Evolutionary conservation across 2,329 filamentous ascomycete genomes (phyloP).

Genomic region (Polytolypa hystricis): DNA sequence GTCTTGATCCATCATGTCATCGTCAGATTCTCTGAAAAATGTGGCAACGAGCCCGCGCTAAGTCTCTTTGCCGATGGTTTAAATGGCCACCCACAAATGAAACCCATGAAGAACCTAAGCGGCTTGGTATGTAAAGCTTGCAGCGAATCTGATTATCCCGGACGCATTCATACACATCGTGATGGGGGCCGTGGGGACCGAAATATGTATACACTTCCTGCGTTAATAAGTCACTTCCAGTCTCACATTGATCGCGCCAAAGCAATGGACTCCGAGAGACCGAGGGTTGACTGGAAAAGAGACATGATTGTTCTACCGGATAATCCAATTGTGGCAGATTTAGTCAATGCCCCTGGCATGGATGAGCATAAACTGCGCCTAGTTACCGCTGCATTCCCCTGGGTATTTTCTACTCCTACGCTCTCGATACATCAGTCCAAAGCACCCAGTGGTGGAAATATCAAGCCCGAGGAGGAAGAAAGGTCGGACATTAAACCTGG

Average conservation of each 20-base stretch:
- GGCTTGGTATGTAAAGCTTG: constrained; percentile 48
- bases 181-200: constrained; percentile 10
- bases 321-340: constrained; percentile 17
- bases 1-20: constrained; percentile 54
- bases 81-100: constrained; percentile 47
- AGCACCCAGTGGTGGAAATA: not conserved
- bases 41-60: constrained; percentile 46
- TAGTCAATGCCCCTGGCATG: constrained; percentile 45
- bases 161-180: constrained; percentile 10
- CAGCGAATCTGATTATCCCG: constrained; percentile 8
- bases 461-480: not conserved
- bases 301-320: constrained; percentile 53
- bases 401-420: constrained; percentile 20
- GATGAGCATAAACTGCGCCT: constrained; percentile 44
- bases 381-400: constrained; percentile 42
- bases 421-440: constrained; percentile 1
- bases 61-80: constrained; percentile 49
- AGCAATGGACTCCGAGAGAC: constrained; percentile 12
- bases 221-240: constrained; percentile 29
- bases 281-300: constrained; percentile 43
- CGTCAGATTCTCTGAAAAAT: constrained; percentile 46
- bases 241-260: constrained; percentile 23
- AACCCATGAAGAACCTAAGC: constrained; percentile 44
- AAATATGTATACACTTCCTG: constrained; percentile 20
- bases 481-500: not conserved